Base-by-base conservation (phyloP, 78 protist genomes). In the Blattamonas nauphoetae region DNA sequence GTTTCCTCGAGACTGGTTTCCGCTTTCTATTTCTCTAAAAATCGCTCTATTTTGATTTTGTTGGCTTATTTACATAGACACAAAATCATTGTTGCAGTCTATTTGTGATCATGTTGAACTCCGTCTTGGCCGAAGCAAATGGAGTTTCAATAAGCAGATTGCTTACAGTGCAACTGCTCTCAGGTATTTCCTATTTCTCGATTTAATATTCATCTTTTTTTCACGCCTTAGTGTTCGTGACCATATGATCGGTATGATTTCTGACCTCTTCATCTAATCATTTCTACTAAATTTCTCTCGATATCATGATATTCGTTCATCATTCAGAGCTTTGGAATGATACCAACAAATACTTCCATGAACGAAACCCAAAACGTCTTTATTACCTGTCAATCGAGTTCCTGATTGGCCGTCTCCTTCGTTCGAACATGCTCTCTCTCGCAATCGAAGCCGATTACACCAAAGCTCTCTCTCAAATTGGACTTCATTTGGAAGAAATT, bases 361-460 rank as follows among this genome's bases (percentile, higher is more conserved):
- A 88, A 45, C 36, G 86, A 11, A 89, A 91, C 64, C 85, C 91
- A 81, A 92, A 93, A 90, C 92, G 96, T 44, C 95, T 91, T 41
- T 95, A 93, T 89, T 96, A 97, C 45, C 91, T 96, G 11, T 92
- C 95, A 29, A 43, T 96, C 79, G 98, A 96, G 91, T 96, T 78
- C 84, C 90, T 95, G 80, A 77, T 97, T 78, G 98, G 98, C n/a
- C 79, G 98, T 33, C 87, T 96, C 11, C 86, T 95, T n/a, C 91
- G 85, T 5, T 33, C 6, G 4, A 21, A 6, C 43, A 4, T 6
- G 33, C 1, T 88, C 5, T n/a, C 33, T 46, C 87, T 95, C 85
- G 90, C 88, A 55, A 46, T 95, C 2, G 82, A 85, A 3, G 90
- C 85, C 36, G 88, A 89, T 45, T 94, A 92, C 89, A 91, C 43